phyloP scores from a whole-genome alignment of 495 filamentous ascomycete species.

The Aspergillus diversus region DNA sequence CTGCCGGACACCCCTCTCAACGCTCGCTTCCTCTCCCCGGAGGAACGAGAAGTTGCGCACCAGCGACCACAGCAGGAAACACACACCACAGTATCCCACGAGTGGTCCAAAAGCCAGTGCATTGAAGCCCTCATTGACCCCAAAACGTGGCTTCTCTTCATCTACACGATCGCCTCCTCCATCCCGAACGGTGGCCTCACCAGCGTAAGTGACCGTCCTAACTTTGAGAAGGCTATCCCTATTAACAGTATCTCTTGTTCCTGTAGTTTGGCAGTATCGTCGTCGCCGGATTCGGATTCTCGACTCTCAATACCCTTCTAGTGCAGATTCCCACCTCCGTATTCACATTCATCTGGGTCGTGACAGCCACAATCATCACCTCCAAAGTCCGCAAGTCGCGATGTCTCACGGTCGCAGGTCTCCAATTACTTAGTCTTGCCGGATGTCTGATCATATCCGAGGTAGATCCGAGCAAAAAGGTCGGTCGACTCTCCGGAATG shows the following conservation, averaged over 20 bases:
- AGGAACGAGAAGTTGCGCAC: conserved; percentile 15
- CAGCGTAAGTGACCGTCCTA: conserved; percentile 13
- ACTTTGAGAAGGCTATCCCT: not conserved
- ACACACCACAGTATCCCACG: conserved; percentile 13
- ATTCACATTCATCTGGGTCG: conserved; percentile 42
- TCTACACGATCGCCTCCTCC: conserved; percentile 17
- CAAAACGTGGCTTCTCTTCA: conserved; percentile 20
- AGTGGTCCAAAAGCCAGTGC: conserved; percentile 20
- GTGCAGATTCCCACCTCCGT: conserved; percentile 41
- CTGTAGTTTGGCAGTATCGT: conserved; percentile 43
- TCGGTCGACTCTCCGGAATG: conserved; percentile 56
- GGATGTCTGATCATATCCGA: conserved; percentile 63
- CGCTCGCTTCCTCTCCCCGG: conserved; percentile 10
- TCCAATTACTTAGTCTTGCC: conserved; percentile 41
- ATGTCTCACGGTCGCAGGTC: conserved; percentile 39
- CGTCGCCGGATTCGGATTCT: conserved; percentile 46
- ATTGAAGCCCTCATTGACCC: conserved; percentile 21
- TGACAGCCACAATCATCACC: conserved; percentile 27
- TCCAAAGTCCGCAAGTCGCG: conserved; percentile 34
- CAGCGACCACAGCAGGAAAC: conserved; percentile 13
- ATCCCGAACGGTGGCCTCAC: conserved; percentile 21
- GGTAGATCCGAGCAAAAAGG: conserved; percentile 52
- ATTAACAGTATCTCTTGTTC: not conserved
- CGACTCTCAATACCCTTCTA: conserved; percentile 39
- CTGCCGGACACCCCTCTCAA: conserved; percentile 28